phyloP scores from a whole-genome alignment of 305 asterid genomes.

The Petunia hybrid region DNA sequence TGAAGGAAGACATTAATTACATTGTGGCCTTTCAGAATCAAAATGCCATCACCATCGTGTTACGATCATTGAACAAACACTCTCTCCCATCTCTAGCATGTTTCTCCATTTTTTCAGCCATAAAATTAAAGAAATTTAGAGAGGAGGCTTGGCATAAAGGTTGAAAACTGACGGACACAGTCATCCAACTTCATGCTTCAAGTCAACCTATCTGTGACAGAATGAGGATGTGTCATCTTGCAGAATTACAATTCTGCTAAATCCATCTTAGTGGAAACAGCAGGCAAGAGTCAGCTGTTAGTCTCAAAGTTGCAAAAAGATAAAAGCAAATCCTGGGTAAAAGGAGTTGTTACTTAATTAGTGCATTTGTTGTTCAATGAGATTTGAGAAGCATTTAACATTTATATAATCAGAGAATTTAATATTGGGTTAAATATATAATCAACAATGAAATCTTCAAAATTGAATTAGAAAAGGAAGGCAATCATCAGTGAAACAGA shows the following conservation, averaged over 20 bases:
- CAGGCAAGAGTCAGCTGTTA: background rate
- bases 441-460: background rate
- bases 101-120: constrained; percentile 19
- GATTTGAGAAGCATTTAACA: constrained; percentile 13
- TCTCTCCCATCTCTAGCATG: constrained; percentile 15
- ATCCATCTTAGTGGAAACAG: background rate
- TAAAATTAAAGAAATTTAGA: background rate
- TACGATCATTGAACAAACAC: background rate
- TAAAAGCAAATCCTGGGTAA: background rate
- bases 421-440: background rate
- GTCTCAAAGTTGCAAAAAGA: constrained; percentile 21
- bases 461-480: background rate
- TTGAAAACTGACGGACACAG: constrained; percentile 10
- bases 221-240: constrained; percentile 25
- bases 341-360: constrained; percentile 2
- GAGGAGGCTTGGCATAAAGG: background rate
- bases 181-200: constrained; percentile 22
- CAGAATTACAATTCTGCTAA: constrained; percentile 23
- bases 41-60: constrained; percentile 18
- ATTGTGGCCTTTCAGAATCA: constrained; percentile 14
- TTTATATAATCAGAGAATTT: background rate
- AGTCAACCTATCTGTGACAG: constrained; percentile 16
- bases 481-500: background rate
- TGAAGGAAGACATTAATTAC: background rate
- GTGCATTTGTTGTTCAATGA: background rate